These are phyloP conservation scores for Cenchrus americanus DNA, from an alignment of 176 grass and related monocot genomes.

Conservation along the genomic window DNA sequence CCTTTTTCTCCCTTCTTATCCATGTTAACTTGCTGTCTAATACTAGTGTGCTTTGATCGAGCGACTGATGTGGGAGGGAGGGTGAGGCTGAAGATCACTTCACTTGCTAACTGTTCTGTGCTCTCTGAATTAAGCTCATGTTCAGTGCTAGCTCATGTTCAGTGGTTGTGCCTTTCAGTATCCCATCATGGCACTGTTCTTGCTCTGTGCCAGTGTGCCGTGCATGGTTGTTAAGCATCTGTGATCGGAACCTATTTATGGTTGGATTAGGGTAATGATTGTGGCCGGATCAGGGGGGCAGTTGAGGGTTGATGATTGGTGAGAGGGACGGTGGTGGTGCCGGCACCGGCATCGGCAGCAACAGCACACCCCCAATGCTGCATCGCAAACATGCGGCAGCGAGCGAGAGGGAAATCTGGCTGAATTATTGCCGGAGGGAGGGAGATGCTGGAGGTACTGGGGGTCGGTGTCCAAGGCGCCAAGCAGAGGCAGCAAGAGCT, in stretches of 20 bases:
- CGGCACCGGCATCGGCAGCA: neutral
- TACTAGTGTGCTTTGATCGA: neutral
- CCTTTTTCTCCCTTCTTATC: neutral
- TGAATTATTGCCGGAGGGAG: constrained; percentile 20
- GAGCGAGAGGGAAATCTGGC: too few relatives aligned
- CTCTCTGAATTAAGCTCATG: neutral
- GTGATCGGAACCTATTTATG: neutral
- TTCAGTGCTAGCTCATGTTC: neutral
- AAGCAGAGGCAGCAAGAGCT: neutral
- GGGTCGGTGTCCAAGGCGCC: neutral
- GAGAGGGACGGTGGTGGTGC: neutral
- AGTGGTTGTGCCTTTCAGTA: neutral
- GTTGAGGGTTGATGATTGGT: constrained; percentile 1
- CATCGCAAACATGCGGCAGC: neutral
- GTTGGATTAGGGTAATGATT: neutral
- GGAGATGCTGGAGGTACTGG: too few relatives aligned
- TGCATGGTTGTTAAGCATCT: constrained; percentile 3
- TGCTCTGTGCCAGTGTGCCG: neutral
- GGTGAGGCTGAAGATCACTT: neutral
- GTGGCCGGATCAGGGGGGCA: neutral
- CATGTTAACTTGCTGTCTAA: neutral
- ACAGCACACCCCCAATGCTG: too few relatives aligned
- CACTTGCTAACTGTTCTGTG: neutral
- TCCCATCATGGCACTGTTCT: constrained; percentile 7
- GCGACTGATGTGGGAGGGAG: constrained; percentile 1